Percentiles rank a stretch among this genome's conserved stretches.
Evolutionary conservation across 2,329 filamentous ascomycete genomes (phyloP).

Genomic region (Hymenoscyphus scutula): DNA sequence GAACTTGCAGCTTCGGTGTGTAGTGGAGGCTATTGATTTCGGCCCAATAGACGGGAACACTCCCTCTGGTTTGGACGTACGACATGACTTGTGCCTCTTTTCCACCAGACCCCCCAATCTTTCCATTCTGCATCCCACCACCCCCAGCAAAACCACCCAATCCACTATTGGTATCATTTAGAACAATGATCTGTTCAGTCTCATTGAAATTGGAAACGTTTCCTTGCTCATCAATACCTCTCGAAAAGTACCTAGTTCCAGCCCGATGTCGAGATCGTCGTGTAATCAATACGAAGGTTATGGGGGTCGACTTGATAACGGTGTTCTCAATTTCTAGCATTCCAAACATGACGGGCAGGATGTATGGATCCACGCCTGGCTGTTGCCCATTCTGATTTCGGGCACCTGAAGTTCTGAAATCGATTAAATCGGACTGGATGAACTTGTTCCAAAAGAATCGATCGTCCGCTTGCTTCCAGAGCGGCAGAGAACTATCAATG

Average conservation of each 20-base stretch:
- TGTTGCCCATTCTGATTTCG: slow-evolving; percentile 68
- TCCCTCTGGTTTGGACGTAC: slow-evolving; percentile 95
- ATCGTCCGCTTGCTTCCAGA: slow-evolving; percentile 93
- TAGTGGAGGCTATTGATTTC: slow-evolving; percentile 94
- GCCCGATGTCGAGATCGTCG: slow-evolving; percentile 83
- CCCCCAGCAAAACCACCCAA: slow-evolving; percentile 79
- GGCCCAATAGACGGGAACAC: slow-evolving; percentile 93
- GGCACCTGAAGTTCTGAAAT: slow-evolving; percentile 69
- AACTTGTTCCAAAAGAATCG: slow-evolving; percentile 99
- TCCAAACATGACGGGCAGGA: slow-evolving; percentile 92
- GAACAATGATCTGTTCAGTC: slow-evolving; percentile 86
- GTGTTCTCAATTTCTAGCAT: slow-evolving; percentile 91
- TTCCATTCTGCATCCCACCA: slow-evolving; percentile 71
- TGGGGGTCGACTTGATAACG: slow-evolving; percentile 75
- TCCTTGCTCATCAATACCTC: slow-evolving; percentile 88
- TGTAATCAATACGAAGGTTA: slow-evolving; percentile 86
- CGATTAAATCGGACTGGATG: slow-evolving; percentile 84
- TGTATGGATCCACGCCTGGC: slow-evolving; percentile 80
- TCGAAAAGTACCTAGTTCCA: slow-evolving; percentile 91
- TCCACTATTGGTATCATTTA: slow-evolving; percentile 77
- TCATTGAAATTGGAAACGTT: slow-evolving; percentile 99
- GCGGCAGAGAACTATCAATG: slow-evolving; percentile 64
- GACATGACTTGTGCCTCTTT: slow-evolving; percentile 86
- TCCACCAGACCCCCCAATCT: slow-evolving; percentile 55
- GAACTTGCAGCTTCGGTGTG: slow-evolving; percentile 84